Conservation (phyloP, 1,139 yeast species). For the Taiozyma onychis region DNA sequence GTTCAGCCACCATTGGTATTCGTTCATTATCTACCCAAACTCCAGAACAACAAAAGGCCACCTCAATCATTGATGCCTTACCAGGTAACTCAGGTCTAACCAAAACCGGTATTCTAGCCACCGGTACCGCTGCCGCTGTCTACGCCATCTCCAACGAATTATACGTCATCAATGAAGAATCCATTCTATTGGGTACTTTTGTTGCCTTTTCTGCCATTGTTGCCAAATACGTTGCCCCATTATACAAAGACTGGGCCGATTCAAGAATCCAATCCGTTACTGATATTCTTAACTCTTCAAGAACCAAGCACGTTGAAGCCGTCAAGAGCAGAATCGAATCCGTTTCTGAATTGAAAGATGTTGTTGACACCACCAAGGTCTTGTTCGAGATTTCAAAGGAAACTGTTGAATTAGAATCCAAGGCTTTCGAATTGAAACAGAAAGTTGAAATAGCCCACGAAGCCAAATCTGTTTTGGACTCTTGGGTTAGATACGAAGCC, state of each 20-base stretch:
- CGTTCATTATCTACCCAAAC: conserved; percentile 58
- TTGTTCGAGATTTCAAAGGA: conserved; percentile 93
- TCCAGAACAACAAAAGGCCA: conserved; percentile 90
- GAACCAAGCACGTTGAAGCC: conserved; percentile 85
- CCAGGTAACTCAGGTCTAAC: conserved; percentile 89
- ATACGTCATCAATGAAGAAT: conserved; percentile 90
- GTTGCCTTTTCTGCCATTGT: conserved; percentile 67
- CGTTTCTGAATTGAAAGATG: conserved; percentile 86
- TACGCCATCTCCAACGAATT: conserved; percentile 93
- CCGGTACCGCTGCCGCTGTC: conserved; percentile 89
- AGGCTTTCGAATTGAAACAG: conserved; percentile 90
- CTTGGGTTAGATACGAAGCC: conserved; percentile 98
- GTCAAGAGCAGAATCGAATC: conserved; percentile 88
- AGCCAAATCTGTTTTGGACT: conserved; percentile 93
- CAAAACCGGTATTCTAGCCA: conserved; percentile 93
- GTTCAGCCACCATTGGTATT: conserved; percentile 38
- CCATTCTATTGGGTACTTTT: conserved; percentile 79
- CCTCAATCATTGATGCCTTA: conserved; percentile 81
- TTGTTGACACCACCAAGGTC: conserved; percentile 84
- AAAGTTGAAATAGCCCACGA: conserved; percentile 78
- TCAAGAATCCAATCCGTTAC: conserved; percentile 83
- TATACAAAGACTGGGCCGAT: conserved; percentile 92
- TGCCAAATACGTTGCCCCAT: conserved; percentile 89
- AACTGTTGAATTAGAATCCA: conserved; percentile 92
- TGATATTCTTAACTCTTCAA: conserved; percentile 78